Conservation (phyloP, 176 grass and related monocot species). For the Bothriochloa decipiens region DNA sequence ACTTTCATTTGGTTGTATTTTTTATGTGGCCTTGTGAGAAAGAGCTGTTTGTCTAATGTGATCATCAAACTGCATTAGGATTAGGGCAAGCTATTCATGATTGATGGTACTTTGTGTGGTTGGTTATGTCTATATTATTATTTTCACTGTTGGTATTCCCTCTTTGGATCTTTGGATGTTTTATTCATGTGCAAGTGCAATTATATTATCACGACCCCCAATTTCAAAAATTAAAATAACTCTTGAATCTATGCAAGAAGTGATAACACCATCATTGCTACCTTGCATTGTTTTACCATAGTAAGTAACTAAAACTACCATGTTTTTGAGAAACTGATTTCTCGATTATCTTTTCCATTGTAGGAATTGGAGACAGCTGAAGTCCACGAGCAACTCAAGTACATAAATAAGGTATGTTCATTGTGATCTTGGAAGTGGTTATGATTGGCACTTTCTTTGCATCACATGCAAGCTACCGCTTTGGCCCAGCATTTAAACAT, state of each 20-base stretch:
- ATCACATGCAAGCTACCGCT: slow-evolving; percentile 1
- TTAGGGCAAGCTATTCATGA: slow-evolving; percentile 14
- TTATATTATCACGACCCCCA: slow-evolving; percentile 9
- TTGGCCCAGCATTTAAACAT: slow-evolving; percentile 4
- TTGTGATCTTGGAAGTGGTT: slow-evolving; percentile 27
- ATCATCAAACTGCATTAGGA: slow-evolving; percentile 15
- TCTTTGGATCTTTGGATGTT: slow-evolving; percentile 1
- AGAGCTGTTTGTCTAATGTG: background rate
- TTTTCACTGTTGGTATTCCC: background rate
- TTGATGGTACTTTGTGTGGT: slow-evolving; percentile 7
- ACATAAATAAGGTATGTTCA: slow-evolving; percentile 55
- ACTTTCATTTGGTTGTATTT: background rate
- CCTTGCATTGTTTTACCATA: slow-evolving; percentile 27
- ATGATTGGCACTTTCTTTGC: slow-evolving; percentile 26
- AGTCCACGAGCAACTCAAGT: slow-evolving; percentile 67
- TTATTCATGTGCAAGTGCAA: slow-evolving; percentile 26
- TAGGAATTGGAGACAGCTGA: slow-evolving; percentile 72
- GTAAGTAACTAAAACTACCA: slow-evolving; percentile 3
- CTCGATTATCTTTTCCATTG: slow-evolving; percentile 19
- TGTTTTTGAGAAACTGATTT: slow-evolving; percentile 23
- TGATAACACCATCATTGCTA: background rate
- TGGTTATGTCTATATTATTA: slow-evolving; percentile 15
- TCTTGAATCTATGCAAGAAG: slow-evolving; percentile 11
- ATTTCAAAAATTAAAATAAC: slow-evolving; percentile 17
- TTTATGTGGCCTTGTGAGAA: slow-evolving; percentile 26